Evolutionary conservation across 345 rosid genomes (phyloP), one percentile per base, ranked within the genome.

Genomic region (Adansonia digitata): DNA sequence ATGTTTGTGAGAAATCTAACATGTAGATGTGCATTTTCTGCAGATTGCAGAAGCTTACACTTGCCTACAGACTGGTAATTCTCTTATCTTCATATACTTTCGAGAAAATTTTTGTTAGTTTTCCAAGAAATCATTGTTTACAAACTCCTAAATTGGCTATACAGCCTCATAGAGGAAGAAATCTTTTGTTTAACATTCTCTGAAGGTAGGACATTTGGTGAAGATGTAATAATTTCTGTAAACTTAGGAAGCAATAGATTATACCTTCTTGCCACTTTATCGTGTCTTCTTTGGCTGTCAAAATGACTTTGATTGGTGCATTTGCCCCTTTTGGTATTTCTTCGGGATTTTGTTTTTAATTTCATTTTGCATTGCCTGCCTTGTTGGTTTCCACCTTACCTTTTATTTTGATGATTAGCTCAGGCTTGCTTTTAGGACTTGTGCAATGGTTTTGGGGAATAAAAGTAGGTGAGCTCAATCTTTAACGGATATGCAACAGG

Each of bases 11-110:
- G 13, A 37, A 14, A 29, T 63, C 67, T 77, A 39, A 73, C 59
- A 60, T 64, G 20, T 48, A 64, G 62, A 27, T 63, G 29, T 82
- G 75, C 43, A 11, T 76, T 77, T 84, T 46, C 39, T 81, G 75
- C 93, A 91, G 97, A 83, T 91, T 80, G 86, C 95, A 6, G 94
- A 91, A 82, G 97, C 98, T 67, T 90, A 85, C 79, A 69, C 85
- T 75, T 85, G 76, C 76, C 79, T 91, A 78, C 88, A 81, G 45
- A 85, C 92, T 37, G 98, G 95, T 90, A 85, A 84, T 71, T 75
- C 67, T 57, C 71, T 72, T 53, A 51, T 56, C 79, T 67, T 45
- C n/a, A 0, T 2, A 9, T 67, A 31, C 42, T 70, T 10, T 55
- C 37, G 51, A 35, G 74, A 71, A 34, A 40, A 71, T 53, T 5